Conservation (phyloP, 768 basidiomycete species). For the Coprinopsis strossmayeri region DNA sequence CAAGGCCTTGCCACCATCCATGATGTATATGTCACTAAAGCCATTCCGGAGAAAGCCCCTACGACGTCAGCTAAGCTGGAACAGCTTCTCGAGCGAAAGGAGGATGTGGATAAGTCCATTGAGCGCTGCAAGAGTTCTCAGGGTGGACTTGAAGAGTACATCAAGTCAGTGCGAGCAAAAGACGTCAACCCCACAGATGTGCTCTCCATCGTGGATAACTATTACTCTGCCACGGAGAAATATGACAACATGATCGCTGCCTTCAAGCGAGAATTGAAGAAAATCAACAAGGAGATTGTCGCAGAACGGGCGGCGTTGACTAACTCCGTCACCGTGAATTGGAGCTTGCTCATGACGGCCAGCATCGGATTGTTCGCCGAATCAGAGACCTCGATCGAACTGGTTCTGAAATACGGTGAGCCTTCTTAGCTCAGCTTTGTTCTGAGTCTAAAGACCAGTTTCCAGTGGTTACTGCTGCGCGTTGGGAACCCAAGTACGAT, state of each 20-base stretch:
- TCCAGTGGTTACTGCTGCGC: conserved; percentile 29
- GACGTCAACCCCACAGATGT: conserved; percentile 22
- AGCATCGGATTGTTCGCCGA: conserved; percentile 31
- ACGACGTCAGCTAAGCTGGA: conserved; percentile 22
- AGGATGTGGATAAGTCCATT: conserved; percentile 16
- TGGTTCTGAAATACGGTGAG: conserved; percentile 34
- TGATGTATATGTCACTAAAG: conserved; percentile 29
- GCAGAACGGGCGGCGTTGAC: conserved; percentile 13
- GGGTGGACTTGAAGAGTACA: conserved; percentile 25
- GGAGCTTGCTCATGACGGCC: conserved; percentile 20
- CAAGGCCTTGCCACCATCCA: conserved; percentile 37
- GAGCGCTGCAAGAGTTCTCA: conserved; percentile 22
- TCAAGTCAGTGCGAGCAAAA: conserved; percentile 26
- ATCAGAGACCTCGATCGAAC: conserved; percentile 27
- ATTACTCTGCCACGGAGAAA: conserved; percentile 23
- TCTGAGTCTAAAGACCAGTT: neutral
- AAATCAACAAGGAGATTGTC: conserved; percentile 17
- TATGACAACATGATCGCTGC: conserved; percentile 24
- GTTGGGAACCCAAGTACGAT: conserved; percentile 34
- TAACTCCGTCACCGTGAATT: neutral
- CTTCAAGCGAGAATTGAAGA: conserved; percentile 21
- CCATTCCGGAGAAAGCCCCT: conserved; percentile 13
- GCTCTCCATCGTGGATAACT: conserved; percentile 21
- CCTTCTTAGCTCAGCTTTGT: neutral
- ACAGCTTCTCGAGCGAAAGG: conserved; percentile 13